Base-by-base conservation (phyloP, 1,284 basidiomycete genomes). In the Singerocomus rubriflavus region DNA sequence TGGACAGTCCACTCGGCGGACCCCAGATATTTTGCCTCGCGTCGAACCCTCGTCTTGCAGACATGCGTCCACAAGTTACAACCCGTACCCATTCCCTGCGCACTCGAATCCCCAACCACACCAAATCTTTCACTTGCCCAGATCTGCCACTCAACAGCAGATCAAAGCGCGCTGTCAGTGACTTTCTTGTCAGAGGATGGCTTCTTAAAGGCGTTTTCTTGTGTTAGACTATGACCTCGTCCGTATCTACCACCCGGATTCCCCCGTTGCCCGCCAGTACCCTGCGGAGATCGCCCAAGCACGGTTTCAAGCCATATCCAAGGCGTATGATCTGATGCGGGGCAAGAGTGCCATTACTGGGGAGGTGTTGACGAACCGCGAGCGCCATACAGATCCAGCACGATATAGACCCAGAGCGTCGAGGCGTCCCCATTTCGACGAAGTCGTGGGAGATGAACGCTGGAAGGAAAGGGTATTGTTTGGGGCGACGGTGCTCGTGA, bases 231-330 rank as follows among this genome's bases (percentile, higher is more conserved):
- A 82, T 59, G 85, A 88, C 48, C 77, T 88, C 33, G 85, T 88
- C 34, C 76, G 81, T 32, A 70, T 78, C 27, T 84, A 88, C 63
- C 85, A 88, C 60, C 85, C 85, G 3, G 85, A 88, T 62, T 84
- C 85, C 1, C 70, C 74, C 0, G 62, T 76, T 27, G 76, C 76
- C 41, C 75, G 78, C 3, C 61, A 65, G 3, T 60, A 79, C 32
- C 66, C 79, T 5, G 63, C 77, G 0, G 71, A 75, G 25, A 65
- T 74, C 5, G 74, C 78, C 0, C 82, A 85, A 55, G 69, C 74
- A 0, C 77, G 78, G 11, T 88, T 88, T 56, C 81, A 84, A 57
- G 69, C 78, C 8, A 82, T 88, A 51, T 74, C 76, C 35, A 68
- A 74, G 3, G 80, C 85, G 3, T 87, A 88, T 53, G 79, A 83